Evolutionary conservation across 2,329 filamentous ascomycete species (phyloP), one percentile per base, ranked within the genome.

Genomic region (Aspergillus clavatus): DNA sequence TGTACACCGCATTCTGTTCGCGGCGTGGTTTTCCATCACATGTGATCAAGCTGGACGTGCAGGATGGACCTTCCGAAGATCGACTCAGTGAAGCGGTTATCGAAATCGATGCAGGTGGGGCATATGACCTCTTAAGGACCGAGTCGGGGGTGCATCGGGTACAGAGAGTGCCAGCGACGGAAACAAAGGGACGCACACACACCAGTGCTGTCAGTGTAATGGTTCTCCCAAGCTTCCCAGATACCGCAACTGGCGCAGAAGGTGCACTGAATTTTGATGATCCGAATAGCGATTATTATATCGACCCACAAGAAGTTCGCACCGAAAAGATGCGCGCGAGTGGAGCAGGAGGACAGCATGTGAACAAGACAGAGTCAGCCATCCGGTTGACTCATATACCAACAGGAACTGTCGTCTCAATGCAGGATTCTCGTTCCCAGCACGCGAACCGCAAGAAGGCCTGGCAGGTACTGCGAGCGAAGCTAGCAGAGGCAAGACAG

Each of bases 301-400:
- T 98, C 48, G 82, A 94, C 61, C 82, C 87, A 5, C 78, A 82
- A 49, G 91, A 98, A 47, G 89, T 98, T 19, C 78, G 78, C 41
- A 75, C 81, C 16, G 93, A 98, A 63, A 88, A 89, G 49, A 95
- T 97, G 90, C 80, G 90, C 12, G 89, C 93, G 0, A 77, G 88
- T 37, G 93, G 93, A 48, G 91, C 93, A 0, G 93, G 93, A 24
- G 93, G 93, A 1, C 93, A 98, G 72, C 93, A 98, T 69, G 93
- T 98, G 63, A 98, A 98, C 72, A 96, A 91, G 67, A 98, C 93
- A 0, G 93, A 98, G 72, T 95, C 89, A 23, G 93, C 93, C 3
- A 87, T 98, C 50, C 84, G 93, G 7, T 76, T 98, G 59, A 97
- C 90, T 2, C 93, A 98, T 72, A 69, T 86, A 5, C 93, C 93